phyloP scores from a whole-genome alignment of 2,329 filamentous ascomycete genomes.

The Blastomyces silverae region DNA sequence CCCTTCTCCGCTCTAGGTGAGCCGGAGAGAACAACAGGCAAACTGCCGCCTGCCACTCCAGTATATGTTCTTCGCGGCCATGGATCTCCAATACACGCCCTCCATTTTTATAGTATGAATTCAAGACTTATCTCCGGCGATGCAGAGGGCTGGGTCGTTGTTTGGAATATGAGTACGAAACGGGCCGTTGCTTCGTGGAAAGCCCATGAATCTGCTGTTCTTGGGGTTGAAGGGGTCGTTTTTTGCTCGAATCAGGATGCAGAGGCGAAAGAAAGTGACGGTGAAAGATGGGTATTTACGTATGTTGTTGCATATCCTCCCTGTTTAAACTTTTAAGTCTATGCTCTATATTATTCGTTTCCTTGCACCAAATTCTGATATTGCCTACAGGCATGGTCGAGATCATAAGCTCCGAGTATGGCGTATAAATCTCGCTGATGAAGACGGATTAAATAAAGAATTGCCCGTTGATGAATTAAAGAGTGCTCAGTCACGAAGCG shows the following conservation, averaged over 20 bases:
- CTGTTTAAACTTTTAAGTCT: neutral
- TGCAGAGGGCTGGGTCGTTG: slow-evolving; percentile 77
- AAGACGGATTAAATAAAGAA: slow-evolving; percentile 51
- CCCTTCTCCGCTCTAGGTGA: neutral
- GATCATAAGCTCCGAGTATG: slow-evolving; percentile 83
- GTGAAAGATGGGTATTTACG: slow-evolving; percentile 68
- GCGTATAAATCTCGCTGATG: slow-evolving; percentile 63
- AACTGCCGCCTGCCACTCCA: slow-evolving; percentile 48
- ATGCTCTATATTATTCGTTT: slow-evolving; percentile 13
- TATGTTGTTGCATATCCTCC: slow-evolving; percentile 44
- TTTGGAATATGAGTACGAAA: slow-evolving; percentile 80
- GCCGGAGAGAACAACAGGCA: neutral
- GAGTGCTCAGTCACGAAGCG: slow-evolving; percentile 40
- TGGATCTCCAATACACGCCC: slow-evolving; percentile 67
- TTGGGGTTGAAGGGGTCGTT: slow-evolving; percentile 67
- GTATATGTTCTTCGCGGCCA: slow-evolving; percentile 78
- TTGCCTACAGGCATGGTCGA: slow-evolving; percentile 66
- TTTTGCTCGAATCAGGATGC: slow-evolving; percentile 14
- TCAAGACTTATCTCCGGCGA: slow-evolving; percentile 76
- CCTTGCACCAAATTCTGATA: neutral
- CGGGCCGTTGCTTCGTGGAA: slow-evolving; percentile 78
- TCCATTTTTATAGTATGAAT: slow-evolving; percentile 66
- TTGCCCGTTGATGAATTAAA: slow-evolving; percentile 61
- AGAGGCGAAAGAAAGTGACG: slow-evolving; percentile 36
- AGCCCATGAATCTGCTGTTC: slow-evolving; percentile 69